Percentiles rank a stretch among this genome's conserved stretches.
Conservation (phyloP, 139 green algal genomes). For the Haematococcus lacustris region DNA sequence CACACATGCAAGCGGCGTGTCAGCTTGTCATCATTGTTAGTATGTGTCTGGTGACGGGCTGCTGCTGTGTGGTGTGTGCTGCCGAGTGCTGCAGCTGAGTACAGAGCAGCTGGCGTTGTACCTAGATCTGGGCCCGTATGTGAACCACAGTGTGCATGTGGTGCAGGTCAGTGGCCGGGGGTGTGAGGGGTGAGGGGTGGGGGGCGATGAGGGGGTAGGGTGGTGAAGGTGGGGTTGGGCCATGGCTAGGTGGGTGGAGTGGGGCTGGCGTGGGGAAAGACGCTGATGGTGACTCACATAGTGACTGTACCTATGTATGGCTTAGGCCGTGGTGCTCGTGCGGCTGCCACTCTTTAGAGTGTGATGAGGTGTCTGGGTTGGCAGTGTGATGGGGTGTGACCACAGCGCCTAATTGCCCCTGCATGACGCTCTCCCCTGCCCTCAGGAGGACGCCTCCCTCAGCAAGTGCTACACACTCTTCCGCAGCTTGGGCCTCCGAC, state of each 20-base stretch:
- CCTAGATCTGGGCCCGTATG: slow-evolving; percentile 58
- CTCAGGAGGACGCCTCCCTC: slow-evolving; percentile 45
- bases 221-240: too few relatives aligned
- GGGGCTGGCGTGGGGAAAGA: neutral
- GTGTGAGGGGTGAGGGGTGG: neutral
- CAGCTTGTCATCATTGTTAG: neutral
- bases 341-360: too few relatives aligned
- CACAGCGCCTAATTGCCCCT: neutral
- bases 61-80: slow-evolving; percentile 5
- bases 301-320: too few relatives aligned
- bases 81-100: slow-evolving; percentile 27
- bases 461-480: slow-evolving; percentile 73
- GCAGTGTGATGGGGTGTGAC: neutral
- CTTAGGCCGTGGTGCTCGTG: too few relatives aligned
- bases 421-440: neutral
- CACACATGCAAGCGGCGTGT: neutral
- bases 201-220: neutral
- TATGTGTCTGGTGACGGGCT: neutral
- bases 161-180: slow-evolving; percentile 32
- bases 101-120: slow-evolving; percentile 40
- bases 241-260: neutral
- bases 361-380: too few relatives aligned
- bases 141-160: slow-evolving; percentile 55
- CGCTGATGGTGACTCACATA: neutral
- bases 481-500: slow-evolving; percentile 70